Evolutionary conservation across 768 basidiomycete species (phyloP), one percentile per base, ranked within the genome.

Genomic region (Collybia mongolica): DNA sequence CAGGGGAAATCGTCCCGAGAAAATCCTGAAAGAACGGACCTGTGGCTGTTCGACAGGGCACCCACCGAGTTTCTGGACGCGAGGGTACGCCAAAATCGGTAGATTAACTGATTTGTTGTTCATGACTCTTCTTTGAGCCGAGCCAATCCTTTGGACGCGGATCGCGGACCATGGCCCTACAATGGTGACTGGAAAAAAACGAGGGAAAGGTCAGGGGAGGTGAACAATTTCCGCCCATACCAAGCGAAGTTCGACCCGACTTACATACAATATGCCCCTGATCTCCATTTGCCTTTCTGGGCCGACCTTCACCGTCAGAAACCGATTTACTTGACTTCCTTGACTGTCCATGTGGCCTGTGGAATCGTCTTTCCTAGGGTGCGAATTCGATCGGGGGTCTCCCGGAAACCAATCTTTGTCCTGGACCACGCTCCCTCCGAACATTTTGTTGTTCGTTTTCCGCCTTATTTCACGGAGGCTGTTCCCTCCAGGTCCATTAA

Each of bases 31-130:
- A 69, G 63, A 53, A 62, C 71, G 71, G 70, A 68, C 51, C 45
- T 54, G 65, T 68, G 69, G 66, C 68, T 69, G 69, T 68, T 60
- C 64, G 57, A 60, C 60, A 64, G 65, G n/a, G 67, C 54, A 67
- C 65, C 38, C 29, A 39, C 52, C 52, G 56, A 55, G 44, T 48
- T 60, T 39, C 19, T 47, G 15, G 46, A 40, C 32, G 37, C 48
- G 44, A 37, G 37, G 47, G 15, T 48, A 40, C 37, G 37, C 48
- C 48, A 37, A 42, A 49, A 40, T 43, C 23, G 37, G 40, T 18
- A 8, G 18, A 26, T 48, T 46, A 40, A 20, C 23, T 47, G 44
- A 50, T 48, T 20, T 46, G 29, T 35, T 36, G 15, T 38, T 32
- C 47, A 22, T 44, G 37, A 6, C 39, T 24, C 22, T 39, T 14